These are phyloP conservation scores for Ocimum tenuiflorum DNA, from an alignment of 257 asterid genomes.

Conservation along the genomic window DNA sequence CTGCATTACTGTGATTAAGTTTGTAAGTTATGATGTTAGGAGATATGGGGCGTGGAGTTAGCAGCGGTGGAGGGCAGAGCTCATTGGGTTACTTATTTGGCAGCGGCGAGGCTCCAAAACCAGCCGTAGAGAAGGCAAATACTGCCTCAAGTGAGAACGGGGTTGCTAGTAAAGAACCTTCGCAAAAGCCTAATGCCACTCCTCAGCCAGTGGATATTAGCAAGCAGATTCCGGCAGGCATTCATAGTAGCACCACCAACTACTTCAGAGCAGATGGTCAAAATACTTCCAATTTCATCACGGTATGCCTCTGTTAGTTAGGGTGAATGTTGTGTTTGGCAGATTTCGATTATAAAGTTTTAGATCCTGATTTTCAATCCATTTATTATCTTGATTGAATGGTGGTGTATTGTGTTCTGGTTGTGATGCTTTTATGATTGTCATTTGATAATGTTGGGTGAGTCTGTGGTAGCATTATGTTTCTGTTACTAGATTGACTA, in stretches of 20 bases:
- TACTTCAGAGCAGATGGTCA: slow-evolving; percentile 48
- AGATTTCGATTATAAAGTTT: no score
- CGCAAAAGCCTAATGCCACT: slow-evolving; percentile 41
- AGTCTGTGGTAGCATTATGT: no score
- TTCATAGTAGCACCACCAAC: slow-evolving; percentile 43
- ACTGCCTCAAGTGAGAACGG: slow-evolving; percentile 34
- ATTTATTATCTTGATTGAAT: no score
- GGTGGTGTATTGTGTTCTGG: no score
- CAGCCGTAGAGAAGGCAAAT: slow-evolving; percentile 23
- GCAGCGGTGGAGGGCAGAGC: slow-evolving; percentile 69
- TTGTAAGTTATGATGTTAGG: not conserved
- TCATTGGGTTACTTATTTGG: slow-evolving; percentile 65
- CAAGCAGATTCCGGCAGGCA: slow-evolving; percentile 62
- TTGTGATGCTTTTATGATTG: no score
- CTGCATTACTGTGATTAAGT: no score
- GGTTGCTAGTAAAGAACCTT: slow-evolving; percentile 33
- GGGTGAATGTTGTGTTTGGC: not conserved
- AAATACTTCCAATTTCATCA: slow-evolving; percentile 47
- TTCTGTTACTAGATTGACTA: no score
- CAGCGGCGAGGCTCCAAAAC: slow-evolving; percentile 46
- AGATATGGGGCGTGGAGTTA: slow-evolving; percentile 57
- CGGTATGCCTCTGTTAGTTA: slow-evolving; percentile 27
- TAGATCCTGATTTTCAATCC: no score
- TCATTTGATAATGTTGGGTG: no score
- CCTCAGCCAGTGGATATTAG: slow-evolving; percentile 37